Base-by-base conservation (phyloP, 768 basidiomycete genomes). In the Pleurotus sapidus region DNA sequence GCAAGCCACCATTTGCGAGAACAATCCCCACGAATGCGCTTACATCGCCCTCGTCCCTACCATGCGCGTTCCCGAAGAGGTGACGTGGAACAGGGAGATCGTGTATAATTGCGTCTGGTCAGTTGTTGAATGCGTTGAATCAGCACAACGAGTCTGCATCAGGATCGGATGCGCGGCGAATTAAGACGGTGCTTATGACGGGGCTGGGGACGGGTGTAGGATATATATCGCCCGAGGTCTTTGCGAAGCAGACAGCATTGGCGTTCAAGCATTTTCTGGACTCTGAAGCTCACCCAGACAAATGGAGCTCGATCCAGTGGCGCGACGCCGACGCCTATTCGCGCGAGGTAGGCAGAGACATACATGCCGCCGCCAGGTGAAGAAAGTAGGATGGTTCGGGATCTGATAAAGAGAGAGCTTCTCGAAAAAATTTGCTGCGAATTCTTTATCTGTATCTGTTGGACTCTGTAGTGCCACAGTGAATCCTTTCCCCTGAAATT, bases 101-200 rank as follows among this genome's bases (percentile, higher is more conserved):
- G 64, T 67, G 3, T 68, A 70, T 48, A 67, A 68, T 14, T 58
- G 60, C 51, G 61, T 67, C 54, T 70, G 80, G 58, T 59, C 58
- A 3, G n/a, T 25, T 59, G 9, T 38, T 59, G 14, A 55, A 56
- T 43, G 46, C 58, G 20, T 39, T 59, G 25, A 55, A 39, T 14
- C 55, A 59, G 12, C 58, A 59, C 46, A 59, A 59, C 24, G 18
- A 20, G 23, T 46, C 14, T 9, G 34, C n/a, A 20, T 24, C 17
- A n/a, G 45, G 24, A 37, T 12, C 23, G 11, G 27, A 15, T 9
- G 9, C 39, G 4, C 8, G 24, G 12, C 2, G 12, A 20, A 59
- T 59, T 25, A 18, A 8, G 18, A 59, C 53, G 34, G 54, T 59
- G 37, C 12, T 59, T 38, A 49, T 59, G 54, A 46, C 58, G 5